phyloP scores from a whole-genome alignment of 805 yeast genomes.

The Suhomyces sp. region DNA sequence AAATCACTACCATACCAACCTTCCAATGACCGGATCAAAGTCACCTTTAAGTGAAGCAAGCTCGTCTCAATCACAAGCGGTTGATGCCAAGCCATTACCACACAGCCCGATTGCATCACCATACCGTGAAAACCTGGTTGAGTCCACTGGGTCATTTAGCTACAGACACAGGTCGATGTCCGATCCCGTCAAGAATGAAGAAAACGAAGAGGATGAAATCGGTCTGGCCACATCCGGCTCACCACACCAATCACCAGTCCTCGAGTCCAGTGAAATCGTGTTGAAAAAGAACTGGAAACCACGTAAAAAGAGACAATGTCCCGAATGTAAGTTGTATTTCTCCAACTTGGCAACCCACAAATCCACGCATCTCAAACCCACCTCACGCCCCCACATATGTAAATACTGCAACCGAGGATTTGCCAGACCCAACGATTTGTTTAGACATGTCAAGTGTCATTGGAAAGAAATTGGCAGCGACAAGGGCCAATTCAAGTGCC shows the following conservation, averaged over 20 bases:
- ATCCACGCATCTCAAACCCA: slow-evolving; percentile 70
- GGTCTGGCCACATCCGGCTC: slow-evolving; percentile 8
- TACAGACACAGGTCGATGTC: slow-evolving; percentile 14
- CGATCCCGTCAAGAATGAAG: slow-evolving; percentile 9
- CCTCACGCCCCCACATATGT: slow-evolving; percentile 75
- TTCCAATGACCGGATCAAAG: neutral
- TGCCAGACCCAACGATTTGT: slow-evolving; percentile 81
- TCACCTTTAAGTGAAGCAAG: neutral
- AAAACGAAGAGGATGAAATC: slow-evolving; percentile 1
- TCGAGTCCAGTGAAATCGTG: slow-evolving; percentile 3
- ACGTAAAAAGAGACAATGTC: slow-evolving; percentile 69
- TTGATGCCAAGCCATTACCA: neutral
- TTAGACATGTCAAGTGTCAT: slow-evolving; percentile 83
- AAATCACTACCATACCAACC: neutral
- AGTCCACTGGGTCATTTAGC: neutral
- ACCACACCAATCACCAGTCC: neutral
- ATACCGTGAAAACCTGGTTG: slow-evolving; percentile 6
- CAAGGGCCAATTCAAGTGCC: slow-evolving; percentile 75
- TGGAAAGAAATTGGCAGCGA: slow-evolving; percentile 69
- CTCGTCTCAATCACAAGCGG: neutral
- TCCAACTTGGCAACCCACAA: slow-evolving; percentile 82
- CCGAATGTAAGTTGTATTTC: slow-evolving; percentile 63
- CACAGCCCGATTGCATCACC: slow-evolving; percentile 17
- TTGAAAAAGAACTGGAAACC: slow-evolving; percentile 35
- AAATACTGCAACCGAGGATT: slow-evolving; percentile 78